phyloP scores from a whole-genome alignment of 129 eudicot species.

The Chrysanthemum seticuspe region DNA sequence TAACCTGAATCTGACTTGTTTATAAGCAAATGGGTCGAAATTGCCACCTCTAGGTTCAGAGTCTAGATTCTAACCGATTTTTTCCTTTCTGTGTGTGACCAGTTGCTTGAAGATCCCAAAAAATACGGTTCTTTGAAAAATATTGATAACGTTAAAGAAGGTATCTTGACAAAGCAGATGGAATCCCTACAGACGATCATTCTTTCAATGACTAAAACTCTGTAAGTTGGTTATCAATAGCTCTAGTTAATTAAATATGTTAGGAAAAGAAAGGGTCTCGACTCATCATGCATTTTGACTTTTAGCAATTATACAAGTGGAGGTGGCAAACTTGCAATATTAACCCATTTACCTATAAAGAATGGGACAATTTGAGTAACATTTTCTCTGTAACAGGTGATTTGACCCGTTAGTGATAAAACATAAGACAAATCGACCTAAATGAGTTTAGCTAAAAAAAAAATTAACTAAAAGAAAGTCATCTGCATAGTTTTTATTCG shows the following conservation, averaged over 20 bases:
- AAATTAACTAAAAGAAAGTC: too few species aligned
- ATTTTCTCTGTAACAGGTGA: neutral
- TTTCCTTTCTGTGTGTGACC: neutral
- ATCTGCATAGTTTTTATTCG: neutral
- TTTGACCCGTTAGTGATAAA: neutral
- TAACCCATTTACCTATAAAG: neutral
- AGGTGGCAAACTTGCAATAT: too few species aligned
- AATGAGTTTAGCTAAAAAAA: neutral
- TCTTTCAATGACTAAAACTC: slow-evolving; percentile 54
- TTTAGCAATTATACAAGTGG: too few species aligned
- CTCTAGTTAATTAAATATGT: too few species aligned
- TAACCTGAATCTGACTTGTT: too few species aligned
- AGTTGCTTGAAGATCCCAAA: neutral
- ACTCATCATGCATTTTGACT: too few species aligned
- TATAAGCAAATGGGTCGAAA: too few species aligned
- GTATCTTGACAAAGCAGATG: slow-evolving; percentile 69
- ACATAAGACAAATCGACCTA: neutral
- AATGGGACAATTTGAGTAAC: neutral
- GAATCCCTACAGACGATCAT: slow-evolving; percentile 60
- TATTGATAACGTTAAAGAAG: slow-evolving; percentile 51
- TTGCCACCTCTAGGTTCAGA: too few species aligned
- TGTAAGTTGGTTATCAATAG: slow-evolving; percentile 37
- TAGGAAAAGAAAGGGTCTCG: too few species aligned
- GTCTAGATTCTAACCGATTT: too few species aligned
- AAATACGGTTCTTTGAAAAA: slow-evolving; percentile 62